phyloP scores from a whole-genome alignment of 2,329 filamentous ascomycete genomes.

The Neonectria neomacrospora region DNA sequence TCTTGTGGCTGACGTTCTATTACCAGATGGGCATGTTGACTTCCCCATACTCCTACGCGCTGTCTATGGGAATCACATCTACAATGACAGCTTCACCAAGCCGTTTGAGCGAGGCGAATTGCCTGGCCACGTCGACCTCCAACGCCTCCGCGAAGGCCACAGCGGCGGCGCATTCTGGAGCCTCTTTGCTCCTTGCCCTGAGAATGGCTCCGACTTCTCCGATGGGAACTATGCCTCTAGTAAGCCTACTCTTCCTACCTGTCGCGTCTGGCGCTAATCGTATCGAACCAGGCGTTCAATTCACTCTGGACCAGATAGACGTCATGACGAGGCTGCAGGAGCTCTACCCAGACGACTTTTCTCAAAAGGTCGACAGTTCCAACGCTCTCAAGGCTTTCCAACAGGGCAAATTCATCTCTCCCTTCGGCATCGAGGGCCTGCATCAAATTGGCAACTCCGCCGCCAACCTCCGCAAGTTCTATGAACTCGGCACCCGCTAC shows the following conservation, averaged over 20 bases:
- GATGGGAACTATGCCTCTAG: constrained; percentile 76
- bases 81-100: constrained; percentile 76
- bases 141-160: constrained; percentile 75
- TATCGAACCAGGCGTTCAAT: constrained; percentile 64
- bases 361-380: constrained; percentile 68
- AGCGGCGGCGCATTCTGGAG: constrained; percentile 95
- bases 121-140: constrained; percentile 79
- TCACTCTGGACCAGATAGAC: constrained; percentile 81
- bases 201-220: constrained; percentile 77
- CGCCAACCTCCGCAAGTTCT: constrained; percentile 78
- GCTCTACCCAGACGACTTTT: constrained; percentile 76
- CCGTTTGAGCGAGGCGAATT: constrained; percentile 79
- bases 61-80: constrained; percentile 80
- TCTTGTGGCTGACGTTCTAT: neutral
- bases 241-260: constrained; percentile 51
- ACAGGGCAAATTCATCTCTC: constrained; percentile 75
- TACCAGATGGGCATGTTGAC: constrained; percentile 89
- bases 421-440: constrained; percentile 84
- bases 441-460: constrained; percentile 93
- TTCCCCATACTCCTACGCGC: constrained; percentile 78
- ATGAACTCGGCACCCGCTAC: constrained; percentile 85
- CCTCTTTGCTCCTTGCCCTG: constrained; percentile 82
- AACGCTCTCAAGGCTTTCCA: constrained; percentile 71
- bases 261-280: neutral
- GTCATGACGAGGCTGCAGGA: constrained; percentile 72